Evolutionary conservation across 2,329 filamentous ascomycete genomes (phyloP).

Genomic region (Fusarium poae): DNA sequence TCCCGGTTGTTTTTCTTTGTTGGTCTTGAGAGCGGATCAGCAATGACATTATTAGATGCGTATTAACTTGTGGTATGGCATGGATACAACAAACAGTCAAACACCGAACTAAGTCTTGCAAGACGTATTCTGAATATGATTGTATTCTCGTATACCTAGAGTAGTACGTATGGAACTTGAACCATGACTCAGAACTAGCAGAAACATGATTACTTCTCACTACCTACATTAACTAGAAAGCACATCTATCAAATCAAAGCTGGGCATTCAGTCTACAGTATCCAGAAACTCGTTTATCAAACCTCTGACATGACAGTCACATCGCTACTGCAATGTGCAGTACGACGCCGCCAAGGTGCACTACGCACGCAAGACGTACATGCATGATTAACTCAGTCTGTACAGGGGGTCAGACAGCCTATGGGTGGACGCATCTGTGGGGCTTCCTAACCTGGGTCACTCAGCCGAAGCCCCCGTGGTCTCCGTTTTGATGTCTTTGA

Average conservation of each 20-base stretch:
- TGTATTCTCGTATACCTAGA: neutral
- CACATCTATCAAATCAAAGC: neutral
- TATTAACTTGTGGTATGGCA: slow-evolving; percentile 28
- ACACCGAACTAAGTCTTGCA: too few species aligned
- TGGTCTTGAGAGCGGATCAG: slow-evolving; percentile 17
- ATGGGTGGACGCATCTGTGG: slow-evolving; percentile 33
- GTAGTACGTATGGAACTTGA: neutral
- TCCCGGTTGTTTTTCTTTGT: slow-evolving; percentile 4
- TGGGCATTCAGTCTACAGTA: neutral
- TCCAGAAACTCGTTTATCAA: slow-evolving; percentile 19
- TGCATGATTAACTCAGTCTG: slow-evolving; percentile 22
- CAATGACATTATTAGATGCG: slow-evolving; percentile 6
- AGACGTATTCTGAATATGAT: neutral
- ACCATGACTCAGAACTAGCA: slow-evolving; percentile 3
- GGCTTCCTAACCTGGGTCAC: slow-evolving; percentile 41
- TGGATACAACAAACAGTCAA: neutral
- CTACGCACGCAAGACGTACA: slow-evolving; percentile 40
- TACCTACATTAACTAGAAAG: neutral
- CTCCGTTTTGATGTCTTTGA: slow-evolving; percentile 30
- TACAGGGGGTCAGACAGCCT: slow-evolving; percentile 30
- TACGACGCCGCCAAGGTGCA: slow-evolving; percentile 4
- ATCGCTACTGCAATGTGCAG: neutral
- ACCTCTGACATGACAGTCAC: slow-evolving; percentile 1
- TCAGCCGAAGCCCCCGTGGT: slow-evolving; percentile 46
- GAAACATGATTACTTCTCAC: slow-evolving; percentile 1